Evolutionary conservation across 1,284 basidiomycete species (phyloP), one percentile per base, ranked within the genome.

Genomic region (Leccinum huronense): DNA sequence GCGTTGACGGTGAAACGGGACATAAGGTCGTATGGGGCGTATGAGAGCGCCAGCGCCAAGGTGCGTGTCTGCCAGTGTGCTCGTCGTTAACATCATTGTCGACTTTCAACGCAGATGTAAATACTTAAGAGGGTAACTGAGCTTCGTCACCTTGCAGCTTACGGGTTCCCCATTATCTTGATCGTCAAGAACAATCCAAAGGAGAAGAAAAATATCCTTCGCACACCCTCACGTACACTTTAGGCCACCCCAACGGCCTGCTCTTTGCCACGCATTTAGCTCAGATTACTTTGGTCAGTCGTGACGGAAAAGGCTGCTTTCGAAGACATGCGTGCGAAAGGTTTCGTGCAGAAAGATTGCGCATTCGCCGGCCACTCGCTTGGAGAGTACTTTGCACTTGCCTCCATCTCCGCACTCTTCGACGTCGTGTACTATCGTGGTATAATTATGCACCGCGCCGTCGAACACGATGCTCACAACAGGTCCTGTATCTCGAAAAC

Each of bases 401-500:
- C 97, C 1, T 96, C 96, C 54, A 95, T 98, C 75, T 94, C 96
- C 38, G 88, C 94, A n/a, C 88, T 99, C 59, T 94, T 97, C 71
- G 96, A 98, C 71, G 94, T 99, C 73, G 97, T 99, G 53, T 98
- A 99, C 86, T 27, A 98, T 80, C 94, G 97, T 79, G 97, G 97
- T 76, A 97, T 99, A 74, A 98, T 97, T 59, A 99, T 99, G 97
- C 95, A 98, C 76, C 93, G 95, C 56, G 96, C 96, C 23, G 96
- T 98, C 65, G 93, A 97, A 78, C 93, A 96, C 58, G 97, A 98
- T 74, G 83, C 90, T 3, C 83, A 93, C 65, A 96, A 96, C 74
- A 87, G 97, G 60, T 96, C 94, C 36, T 90, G 97, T 66, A 94
- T 99, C 69, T 94, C 94, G 51, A 91, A 90, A 77, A 90, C 93